phyloP scores from a whole-genome alignment of 371 early-diverging fungal species.

The Circinella umbellata region DNA sequence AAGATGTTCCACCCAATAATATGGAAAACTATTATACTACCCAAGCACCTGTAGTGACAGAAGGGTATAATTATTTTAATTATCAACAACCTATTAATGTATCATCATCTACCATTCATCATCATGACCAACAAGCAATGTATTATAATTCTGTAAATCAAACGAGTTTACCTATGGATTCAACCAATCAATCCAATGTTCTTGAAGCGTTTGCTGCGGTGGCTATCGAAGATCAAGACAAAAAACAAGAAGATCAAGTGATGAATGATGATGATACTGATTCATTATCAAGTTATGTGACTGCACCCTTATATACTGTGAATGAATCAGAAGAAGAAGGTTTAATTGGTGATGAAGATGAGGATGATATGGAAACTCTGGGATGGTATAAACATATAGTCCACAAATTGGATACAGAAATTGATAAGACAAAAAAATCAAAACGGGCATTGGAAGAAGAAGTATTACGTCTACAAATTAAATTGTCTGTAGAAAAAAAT shows the following conservation, averaged over 20 bases:
- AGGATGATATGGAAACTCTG: constrained; percentile 11
- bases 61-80: no score
- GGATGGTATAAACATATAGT: constrained; percentile 12
- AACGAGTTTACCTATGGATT: no score
- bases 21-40: no score
- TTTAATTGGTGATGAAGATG: constrained; percentile 8
- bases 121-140: no score
- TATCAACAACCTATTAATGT: no score
- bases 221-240: background rate
- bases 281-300: constrained; percentile 16
- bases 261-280: constrained; percentile 5
- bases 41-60: no score
- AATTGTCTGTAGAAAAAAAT: constrained; percentile 14
- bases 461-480: constrained; percentile 17
- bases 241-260: background rate
- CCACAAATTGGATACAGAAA: background rate
- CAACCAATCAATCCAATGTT: no score
- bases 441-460: constrained; percentile 14
- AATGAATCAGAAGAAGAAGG: constrained; percentile 15
- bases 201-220: no score
- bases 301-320: constrained; percentile 6
- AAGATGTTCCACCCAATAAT: no score
- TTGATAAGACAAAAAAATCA: constrained; percentile 1
- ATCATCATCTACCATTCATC: no score
- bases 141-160: no score